Evolutionary conservation across 2,329 filamentous ascomycete genomes (phyloP).

Genomic region (Ophiocordyceps camponoti-floridani): DNA sequence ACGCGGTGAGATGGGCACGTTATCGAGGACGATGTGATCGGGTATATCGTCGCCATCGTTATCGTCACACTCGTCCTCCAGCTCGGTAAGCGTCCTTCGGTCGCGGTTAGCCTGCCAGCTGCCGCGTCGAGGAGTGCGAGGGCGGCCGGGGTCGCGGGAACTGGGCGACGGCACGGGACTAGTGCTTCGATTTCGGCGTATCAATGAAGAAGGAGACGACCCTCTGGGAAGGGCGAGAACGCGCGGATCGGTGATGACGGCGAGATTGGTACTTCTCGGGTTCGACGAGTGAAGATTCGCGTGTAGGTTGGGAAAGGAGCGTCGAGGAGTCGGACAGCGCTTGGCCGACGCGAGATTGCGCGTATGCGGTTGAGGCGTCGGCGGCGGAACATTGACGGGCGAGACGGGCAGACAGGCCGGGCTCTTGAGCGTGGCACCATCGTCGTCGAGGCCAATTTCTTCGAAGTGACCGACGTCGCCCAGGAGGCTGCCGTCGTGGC

Average conservation of each 20-base stretch:
- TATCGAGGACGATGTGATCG: slow-evolving; percentile 62
- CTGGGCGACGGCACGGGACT: slow-evolving; percentile 30
- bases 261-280: slow-evolving; percentile 31
- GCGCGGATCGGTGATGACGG: slow-evolving; percentile 17
- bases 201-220: slow-evolving; percentile 15
- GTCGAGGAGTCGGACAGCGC: slow-evolving; percentile 17
- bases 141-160: slow-evolving; percentile 21
- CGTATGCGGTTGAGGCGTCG: slow-evolving; percentile 6
- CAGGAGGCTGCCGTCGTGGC: slow-evolving; percentile 52
- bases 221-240: slow-evolving; percentile 10
- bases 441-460: slow-evolving; percentile 73
- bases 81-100: slow-evolving; percentile 49
- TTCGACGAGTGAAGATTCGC: slow-evolving; percentile 26
- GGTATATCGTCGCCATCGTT: slow-evolving; percentile 65
- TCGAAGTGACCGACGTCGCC: slow-evolving; percentile 74
- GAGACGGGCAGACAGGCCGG: slow-evolving; percentile 23
- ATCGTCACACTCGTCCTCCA: slow-evolving; percentile 60
- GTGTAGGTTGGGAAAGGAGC: slow-evolving; percentile 25
- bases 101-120: slow-evolving; percentile 54
- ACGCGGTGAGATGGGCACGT: slow-evolving; percentile 66
- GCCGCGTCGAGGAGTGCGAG: slow-evolving; percentile 31
- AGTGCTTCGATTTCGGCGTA: slow-evolving; percentile 27
- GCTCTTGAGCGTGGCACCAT: slow-evolving; percentile 28
- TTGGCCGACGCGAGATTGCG: slow-evolving; percentile 13
- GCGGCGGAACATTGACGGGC: slow-evolving; percentile 9